Evolutionary conservation across 164 flowering plant species (phyloP).

Genomic region (Magnolia kwangsiensis): DNA sequence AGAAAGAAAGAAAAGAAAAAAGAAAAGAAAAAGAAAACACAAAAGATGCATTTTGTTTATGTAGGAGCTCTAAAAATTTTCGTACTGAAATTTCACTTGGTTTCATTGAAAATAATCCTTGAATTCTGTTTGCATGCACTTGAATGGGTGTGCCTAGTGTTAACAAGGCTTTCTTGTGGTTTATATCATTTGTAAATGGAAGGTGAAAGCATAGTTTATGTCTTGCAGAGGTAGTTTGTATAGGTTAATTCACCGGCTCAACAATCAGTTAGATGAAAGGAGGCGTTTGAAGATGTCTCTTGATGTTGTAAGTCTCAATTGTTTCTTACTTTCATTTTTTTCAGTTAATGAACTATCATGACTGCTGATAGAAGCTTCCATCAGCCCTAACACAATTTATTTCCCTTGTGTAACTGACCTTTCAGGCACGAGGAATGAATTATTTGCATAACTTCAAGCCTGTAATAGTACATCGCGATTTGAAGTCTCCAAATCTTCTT

Average conservation of each 20-base stretch:
- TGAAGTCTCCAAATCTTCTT: conserved; percentile 96
- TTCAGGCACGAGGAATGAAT: conserved; percentile 97
- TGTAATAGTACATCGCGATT: conserved; percentile 86
- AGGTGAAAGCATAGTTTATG: conserved; percentile 18
- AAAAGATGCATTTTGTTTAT: too few relatives aligned
- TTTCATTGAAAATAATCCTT: not conserved
- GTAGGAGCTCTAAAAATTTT: too few relatives aligned
- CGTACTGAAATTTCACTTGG: not conserved
- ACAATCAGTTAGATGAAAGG: conserved; percentile 81
- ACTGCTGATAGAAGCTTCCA: not conserved
- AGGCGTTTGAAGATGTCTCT: conserved; percentile 87
- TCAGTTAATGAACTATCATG: not conserved
- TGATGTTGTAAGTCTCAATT: conserved; percentile 61
- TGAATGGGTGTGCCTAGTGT: not conserved
- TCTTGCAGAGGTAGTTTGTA: conserved; percentile 91
- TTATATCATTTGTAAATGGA: conserved; percentile 3
- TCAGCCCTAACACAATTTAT: conserved; percentile 2
- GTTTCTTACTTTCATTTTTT: conserved; percentile 11
- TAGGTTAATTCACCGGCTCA: conserved; percentile 79
- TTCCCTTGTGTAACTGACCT: conserved; percentile 13
- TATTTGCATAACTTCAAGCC: conserved; percentile 87
- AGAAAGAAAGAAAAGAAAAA: too few relatives aligned
- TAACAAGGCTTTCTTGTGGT: not conserved
- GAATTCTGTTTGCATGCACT: not conserved
- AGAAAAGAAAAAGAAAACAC: too few relatives aligned